Evolutionary conservation across 768 basidiomycete species (phyloP).

Genomic region (Hericium rajendrae): DNA sequence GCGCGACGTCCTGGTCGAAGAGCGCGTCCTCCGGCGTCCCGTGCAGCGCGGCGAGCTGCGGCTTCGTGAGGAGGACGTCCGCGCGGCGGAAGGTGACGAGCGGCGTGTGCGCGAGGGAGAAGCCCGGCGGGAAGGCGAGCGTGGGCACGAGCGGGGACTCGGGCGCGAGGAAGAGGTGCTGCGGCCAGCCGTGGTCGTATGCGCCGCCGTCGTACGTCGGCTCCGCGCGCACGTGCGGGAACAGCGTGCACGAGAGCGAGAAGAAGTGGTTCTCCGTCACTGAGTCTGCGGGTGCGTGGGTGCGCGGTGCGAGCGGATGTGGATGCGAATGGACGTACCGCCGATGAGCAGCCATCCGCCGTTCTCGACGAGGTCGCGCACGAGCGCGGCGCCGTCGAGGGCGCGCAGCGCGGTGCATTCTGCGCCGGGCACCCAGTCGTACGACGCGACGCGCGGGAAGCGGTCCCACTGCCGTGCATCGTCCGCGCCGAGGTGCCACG

Average conservation of each 20-base stretch:
- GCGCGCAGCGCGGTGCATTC: slow-evolving; percentile 31
- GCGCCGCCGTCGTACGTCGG: slow-evolving; percentile 47
- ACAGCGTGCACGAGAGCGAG: slow-evolving; percentile 55
- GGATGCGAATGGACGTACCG: slow-evolving; percentile 24
- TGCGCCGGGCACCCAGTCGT: slow-evolving; percentile 41
- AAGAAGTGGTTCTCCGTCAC: slow-evolving; percentile 69
- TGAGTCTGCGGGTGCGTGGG: slow-evolving; percentile 34
- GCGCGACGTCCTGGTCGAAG: slow-evolving; percentile 1
- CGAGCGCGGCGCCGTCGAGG: slow-evolving; percentile 32
- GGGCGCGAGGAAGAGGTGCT: slow-evolving; percentile 52
- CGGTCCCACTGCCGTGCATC: slow-evolving; percentile 36
- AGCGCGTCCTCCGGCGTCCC: too few relatives aligned
- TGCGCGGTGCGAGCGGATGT: not conserved
- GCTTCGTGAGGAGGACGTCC: slow-evolving; percentile 43
- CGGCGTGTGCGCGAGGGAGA: slow-evolving; percentile 47
- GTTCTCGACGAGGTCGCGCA: slow-evolving; percentile 51
- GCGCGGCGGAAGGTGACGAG: slow-evolving; percentile 58
- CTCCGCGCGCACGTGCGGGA: slow-evolving; percentile 56
- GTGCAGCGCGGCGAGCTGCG: slow-evolving; percentile 40
- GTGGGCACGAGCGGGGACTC: slow-evolving; percentile 36
- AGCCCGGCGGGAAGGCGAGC: slow-evolving; percentile 38
- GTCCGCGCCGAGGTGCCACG: slow-evolving; percentile 56
- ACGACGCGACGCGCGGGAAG: slow-evolving; percentile 43
- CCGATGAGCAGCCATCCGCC: slow-evolving; percentile 65
- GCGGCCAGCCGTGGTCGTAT: slow-evolving; percentile 54